These are phyloP conservation scores for Collybia mongolica DNA, from an alignment of 768 basidiomycete species.

Conservation along the genomic window DNA sequence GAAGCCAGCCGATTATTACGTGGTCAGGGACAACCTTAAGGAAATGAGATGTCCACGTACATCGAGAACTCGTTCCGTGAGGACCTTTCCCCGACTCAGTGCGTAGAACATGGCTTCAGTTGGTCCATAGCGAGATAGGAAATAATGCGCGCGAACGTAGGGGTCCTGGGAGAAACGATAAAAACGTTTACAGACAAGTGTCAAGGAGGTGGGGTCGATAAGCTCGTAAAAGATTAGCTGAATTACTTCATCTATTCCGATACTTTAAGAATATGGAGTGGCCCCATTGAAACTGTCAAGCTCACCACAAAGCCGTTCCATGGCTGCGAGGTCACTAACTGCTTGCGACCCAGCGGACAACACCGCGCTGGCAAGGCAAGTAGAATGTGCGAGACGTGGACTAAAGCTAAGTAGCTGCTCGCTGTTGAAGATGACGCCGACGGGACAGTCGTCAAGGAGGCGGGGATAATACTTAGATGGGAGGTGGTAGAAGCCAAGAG, in stretches of 20 bases:
- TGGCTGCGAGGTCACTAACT: too few relatives aligned
- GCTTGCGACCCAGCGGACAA: too few relatives aligned
- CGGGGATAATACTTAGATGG: conserved; percentile 12
- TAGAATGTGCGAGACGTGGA: conserved; percentile 8
- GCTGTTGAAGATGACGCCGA: conserved; percentile 8
- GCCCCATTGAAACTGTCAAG: conserved; percentile 7
- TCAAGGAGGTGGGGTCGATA: conserved; percentile 59
- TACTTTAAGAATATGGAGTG: too few relatives aligned
- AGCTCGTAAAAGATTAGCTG: conserved; percentile 75
- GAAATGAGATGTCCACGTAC: conserved; percentile 41
- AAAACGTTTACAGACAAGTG: conserved; percentile 56
- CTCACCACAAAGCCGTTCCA: conserved; percentile 72
- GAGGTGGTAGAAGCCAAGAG: conserved; percentile 25
- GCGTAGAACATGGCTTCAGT: conserved; percentile 74
- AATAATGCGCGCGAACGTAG: conserved; percentile 77
- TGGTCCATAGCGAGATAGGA: conserved; percentile 69
- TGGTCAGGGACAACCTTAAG: conserved; percentile 6
- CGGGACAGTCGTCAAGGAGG: conserved; percentile 20
- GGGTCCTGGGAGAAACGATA: conserved; percentile 66
- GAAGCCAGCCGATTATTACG: conserved; percentile 15
- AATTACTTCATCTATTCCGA: conserved; percentile 55
- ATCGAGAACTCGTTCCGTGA: conserved; percentile 67
- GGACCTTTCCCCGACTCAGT: conserved; percentile 66
- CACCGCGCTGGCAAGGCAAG: conserved; percentile 9
- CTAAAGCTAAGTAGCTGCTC: conserved; percentile 3